Evolutionary conservation across 345 rosid genomes (phyloP).

Genomic region (Eucalyptus polybractea): DNA sequence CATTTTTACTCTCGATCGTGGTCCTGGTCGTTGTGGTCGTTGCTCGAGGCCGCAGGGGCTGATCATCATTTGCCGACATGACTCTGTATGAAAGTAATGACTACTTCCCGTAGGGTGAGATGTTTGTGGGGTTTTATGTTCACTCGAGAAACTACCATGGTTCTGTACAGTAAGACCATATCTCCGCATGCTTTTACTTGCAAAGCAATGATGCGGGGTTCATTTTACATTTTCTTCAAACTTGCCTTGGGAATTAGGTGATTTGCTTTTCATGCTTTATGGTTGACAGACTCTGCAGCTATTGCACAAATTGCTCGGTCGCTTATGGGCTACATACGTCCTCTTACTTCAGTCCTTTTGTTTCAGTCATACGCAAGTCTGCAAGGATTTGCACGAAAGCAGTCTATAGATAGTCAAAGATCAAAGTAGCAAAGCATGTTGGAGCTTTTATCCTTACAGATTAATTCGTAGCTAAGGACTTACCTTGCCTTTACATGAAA

Average conservation of each 20-base stretch:
- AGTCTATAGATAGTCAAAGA: background rate
- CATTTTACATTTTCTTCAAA: background rate
- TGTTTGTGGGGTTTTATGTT: background rate
- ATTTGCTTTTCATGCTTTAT: background rate
- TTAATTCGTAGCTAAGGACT: background rate
- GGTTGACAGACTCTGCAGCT: background rate
- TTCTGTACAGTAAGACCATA: background rate
- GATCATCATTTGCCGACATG: conserved; percentile 42
- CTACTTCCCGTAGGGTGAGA: background rate
- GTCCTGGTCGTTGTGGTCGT: conserved; percentile 29
- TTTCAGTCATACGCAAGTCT: background rate
- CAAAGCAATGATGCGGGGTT: background rate
- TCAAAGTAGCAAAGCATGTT: background rate
- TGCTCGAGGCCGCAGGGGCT: conserved; percentile 3
- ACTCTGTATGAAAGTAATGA: background rate
- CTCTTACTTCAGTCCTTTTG: background rate
- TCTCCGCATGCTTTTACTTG: background rate
- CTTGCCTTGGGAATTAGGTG: background rate
- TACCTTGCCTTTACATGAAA: background rate
- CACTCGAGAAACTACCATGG: background rate
- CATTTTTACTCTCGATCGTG: conserved; percentile 24
- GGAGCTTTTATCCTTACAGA: background rate
- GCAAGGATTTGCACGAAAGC: background rate
- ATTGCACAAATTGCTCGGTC: background rate
- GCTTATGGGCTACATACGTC: background rate